phyloP scores from a whole-genome alignment of 257 asterid species.

The Cinchona pubescens region DNA sequence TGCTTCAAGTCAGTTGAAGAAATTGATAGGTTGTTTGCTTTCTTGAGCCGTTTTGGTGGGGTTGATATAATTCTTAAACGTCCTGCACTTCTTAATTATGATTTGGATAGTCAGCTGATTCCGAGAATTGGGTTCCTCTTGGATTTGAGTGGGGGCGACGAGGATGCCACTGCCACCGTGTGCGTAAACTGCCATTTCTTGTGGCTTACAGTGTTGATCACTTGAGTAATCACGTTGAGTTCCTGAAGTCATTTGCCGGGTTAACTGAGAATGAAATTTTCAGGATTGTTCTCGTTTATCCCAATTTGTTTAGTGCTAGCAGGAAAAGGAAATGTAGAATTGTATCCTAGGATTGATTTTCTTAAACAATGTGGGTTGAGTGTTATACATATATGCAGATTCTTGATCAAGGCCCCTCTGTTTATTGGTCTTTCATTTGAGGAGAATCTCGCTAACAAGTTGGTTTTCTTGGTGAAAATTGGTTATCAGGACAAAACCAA shows the following conservation, averaged over 20 bases:
- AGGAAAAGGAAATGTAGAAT: conserved; percentile 70
- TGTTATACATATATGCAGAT: conserved; percentile 58
- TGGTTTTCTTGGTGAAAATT: conserved; percentile 67
- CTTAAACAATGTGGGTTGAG: conserved; percentile 73
- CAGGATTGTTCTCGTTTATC: conserved; percentile 61
- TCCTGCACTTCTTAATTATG: conserved; percentile 64
- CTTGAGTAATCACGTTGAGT: conserved; percentile 67
- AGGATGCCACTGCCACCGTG: conserved; percentile 47
- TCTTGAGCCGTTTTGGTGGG: conserved; percentile 66
- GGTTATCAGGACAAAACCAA: conserved; percentile 60
- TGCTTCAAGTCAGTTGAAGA: conserved; percentile 62
- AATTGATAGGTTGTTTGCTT: conserved; percentile 56
- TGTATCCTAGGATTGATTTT: conserved; percentile 77
- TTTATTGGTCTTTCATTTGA: conserved; percentile 69
- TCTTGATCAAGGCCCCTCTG: conserved; percentile 74
- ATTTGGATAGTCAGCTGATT: conserved; percentile 63
- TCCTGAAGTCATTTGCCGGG: conserved; percentile 69
- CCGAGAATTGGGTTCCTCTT: conserved; percentile 71
- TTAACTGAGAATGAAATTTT: conserved; percentile 65
- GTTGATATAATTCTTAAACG: conserved; percentile 60
- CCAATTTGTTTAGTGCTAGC: conserved; percentile 74
- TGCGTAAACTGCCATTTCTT: conserved; percentile 65
- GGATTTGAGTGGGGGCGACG: conserved; percentile 61
- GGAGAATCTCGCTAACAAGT: conserved; percentile 62
- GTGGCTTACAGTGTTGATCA: conserved; percentile 73